phyloP scores from a whole-genome alignment of 192 early-diverging fungal genomes.

The Gorgonomyces haynaldii region DNA sequence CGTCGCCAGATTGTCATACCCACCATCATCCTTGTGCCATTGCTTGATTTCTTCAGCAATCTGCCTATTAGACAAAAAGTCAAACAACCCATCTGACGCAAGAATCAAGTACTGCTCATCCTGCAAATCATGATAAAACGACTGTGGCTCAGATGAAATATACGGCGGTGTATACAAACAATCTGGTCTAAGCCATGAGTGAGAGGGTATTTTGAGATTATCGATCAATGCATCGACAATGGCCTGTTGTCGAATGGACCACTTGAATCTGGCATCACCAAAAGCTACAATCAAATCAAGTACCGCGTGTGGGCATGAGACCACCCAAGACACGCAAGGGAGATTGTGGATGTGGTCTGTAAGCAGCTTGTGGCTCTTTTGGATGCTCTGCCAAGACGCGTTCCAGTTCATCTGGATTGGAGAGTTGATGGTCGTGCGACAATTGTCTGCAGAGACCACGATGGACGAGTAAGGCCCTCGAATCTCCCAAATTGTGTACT shows the following conservation, averaged over 20 bases:
- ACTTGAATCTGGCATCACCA: conserved; percentile 57
- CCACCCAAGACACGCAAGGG: conserved; percentile 19
- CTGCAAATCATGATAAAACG: conserved; percentile 59
- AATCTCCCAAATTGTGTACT: too few species aligned
- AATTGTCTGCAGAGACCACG: too few species aligned
- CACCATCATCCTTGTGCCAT: conserved; percentile 16
- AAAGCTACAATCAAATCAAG: conserved; percentile 40
- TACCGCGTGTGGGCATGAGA: conserved; percentile 30
- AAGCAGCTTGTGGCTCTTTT: conserved; percentile 54
- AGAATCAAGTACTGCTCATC: conserved; percentile 65
- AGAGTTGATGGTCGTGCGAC: conserved; percentile 51
- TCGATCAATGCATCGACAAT: conserved; percentile 12
- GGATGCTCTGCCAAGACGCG: conserved; percentile 59
- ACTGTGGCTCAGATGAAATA: too few species aligned
- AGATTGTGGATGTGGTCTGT: conserved; percentile 29
- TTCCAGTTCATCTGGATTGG: conserved; percentile 36
- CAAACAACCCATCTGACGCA: conserved; percentile 76
- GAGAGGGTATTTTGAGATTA: conserved; percentile 18
- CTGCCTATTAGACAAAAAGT: conserved; percentile 56
- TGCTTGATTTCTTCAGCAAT: conserved; percentile 36
- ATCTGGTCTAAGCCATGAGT: conserved; percentile 14
- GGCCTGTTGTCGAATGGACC: conserved; percentile 6
- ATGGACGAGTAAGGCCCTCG: too few species aligned
- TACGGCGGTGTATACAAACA: conserved; percentile 13
- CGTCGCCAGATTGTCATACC: conserved; percentile 55